These are phyloP conservation scores for Wickerhamomyces sp. DNA, from an alignment of 1,139 yeast species.

Conservation along the genomic window DNA sequence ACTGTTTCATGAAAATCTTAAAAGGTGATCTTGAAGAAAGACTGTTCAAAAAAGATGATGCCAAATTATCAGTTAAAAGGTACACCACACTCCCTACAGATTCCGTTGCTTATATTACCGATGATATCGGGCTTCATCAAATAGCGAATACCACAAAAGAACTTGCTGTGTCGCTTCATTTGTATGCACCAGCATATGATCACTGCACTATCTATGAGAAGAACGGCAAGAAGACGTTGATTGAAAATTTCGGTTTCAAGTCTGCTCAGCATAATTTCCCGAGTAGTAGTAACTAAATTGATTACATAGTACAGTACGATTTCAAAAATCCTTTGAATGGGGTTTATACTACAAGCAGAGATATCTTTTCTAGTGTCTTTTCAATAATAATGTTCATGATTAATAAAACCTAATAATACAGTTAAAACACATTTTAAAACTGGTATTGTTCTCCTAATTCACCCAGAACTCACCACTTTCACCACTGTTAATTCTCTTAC, in stretches of 20 bases:
- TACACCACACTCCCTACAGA: constrained; percentile 23
- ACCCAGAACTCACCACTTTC: constrained; percentile 29
- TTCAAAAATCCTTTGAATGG: too few relatives aligned
- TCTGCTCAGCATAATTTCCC: too few relatives aligned
- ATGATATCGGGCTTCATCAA: constrained; percentile 48
- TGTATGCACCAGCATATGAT: constrained; percentile 58
- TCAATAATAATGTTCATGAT: not conserved
- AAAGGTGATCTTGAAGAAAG: constrained; percentile 45
- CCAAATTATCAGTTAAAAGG: constrained; percentile 11
- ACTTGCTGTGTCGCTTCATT: constrained; percentile 45
- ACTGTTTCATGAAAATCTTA: constrained; percentile 54
- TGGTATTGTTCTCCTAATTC: constrained; percentile 2
- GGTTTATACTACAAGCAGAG: too few relatives aligned
- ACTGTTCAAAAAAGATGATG: constrained; percentile 33
- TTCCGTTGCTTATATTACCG: constrained; percentile 50
- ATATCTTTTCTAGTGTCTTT: too few relatives aligned
- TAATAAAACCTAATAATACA: not conserved
- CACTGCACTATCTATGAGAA: constrained; percentile 18
- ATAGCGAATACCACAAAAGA: constrained; percentile 37
- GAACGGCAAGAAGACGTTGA: constrained; percentile 5
- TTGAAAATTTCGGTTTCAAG: too few relatives aligned
- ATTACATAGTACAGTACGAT: too few relatives aligned
- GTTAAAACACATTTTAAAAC: too few relatives aligned
- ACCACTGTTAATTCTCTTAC: constrained; percentile 35
- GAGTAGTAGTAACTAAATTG: too few relatives aligned